These are phyloP conservation scores for Tubosaeta brunneosetosa DNA, from an alignment of 768 basidiomycete species.

Conservation along the genomic window DNA sequence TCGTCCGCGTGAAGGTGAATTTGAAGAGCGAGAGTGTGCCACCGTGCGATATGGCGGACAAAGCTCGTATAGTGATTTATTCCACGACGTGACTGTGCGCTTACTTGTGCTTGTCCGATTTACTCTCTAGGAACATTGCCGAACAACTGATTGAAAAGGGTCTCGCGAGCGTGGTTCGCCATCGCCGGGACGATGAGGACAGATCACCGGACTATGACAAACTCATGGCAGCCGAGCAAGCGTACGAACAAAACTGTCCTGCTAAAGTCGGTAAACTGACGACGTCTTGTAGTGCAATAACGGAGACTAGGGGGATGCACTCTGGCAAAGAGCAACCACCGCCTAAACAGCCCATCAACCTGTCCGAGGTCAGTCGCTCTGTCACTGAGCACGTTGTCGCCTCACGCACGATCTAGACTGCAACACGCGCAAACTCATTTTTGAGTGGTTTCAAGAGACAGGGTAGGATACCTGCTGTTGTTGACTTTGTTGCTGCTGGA, in stretches of 20 bases:
- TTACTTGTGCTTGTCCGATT: conserved; percentile 3
- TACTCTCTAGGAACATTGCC: conserved; percentile 67
- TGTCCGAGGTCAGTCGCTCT: conserved; percentile 68
- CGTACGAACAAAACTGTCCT: conserved; percentile 43
- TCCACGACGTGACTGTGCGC: neutral
- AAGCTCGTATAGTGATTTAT: conserved; percentile 52
- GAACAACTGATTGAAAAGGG: conserved; percentile 94
- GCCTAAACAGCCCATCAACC: conserved; percentile 79
- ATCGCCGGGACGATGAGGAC: conserved; percentile 93
- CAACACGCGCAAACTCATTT: conserved; percentile 77
- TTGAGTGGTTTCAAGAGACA: conserved; percentile 87
- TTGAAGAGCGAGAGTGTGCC: conserved; percentile 87
- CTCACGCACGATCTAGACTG: conserved; percentile 40
- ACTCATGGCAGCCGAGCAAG: conserved; percentile 90
- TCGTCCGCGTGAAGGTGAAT: conserved; percentile 89
- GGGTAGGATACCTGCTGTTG: conserved; percentile 77
- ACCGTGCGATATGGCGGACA: conserved; percentile 83
- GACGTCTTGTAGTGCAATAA: conserved; percentile 52
- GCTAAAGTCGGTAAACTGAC: conserved; percentile 2
- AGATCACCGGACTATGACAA: conserved; percentile 96
- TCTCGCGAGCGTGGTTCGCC: conserved; percentile 82
- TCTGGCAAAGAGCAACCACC: conserved; percentile 84
- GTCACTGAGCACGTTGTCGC: neutral
- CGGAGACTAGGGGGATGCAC: conserved; percentile 81
- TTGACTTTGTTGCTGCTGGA: conserved; percentile 91